These are phyloP conservation scores for Hondaea fermentalgiana DNA, from an alignment of 108 stramenopile genomes.

Conservation along the genomic window DNA sequence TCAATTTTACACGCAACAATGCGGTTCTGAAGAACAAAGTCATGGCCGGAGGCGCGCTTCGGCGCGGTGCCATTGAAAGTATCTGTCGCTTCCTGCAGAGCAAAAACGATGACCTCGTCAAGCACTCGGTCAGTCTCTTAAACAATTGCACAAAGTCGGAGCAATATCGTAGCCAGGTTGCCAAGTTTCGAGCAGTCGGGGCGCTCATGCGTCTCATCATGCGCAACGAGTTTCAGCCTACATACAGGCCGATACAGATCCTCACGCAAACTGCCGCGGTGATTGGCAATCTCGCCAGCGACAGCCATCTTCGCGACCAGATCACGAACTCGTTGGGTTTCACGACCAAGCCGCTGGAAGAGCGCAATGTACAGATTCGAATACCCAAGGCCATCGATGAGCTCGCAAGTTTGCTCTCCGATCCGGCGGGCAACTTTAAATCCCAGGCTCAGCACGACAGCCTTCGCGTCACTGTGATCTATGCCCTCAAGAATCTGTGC, in stretches of 20 bases:
- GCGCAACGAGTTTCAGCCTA: background rate
- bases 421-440: background rate
- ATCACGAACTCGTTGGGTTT: background rate
- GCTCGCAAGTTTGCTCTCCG: background rate
- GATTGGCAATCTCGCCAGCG: background rate
- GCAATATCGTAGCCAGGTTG: background rate
- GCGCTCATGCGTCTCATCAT: background rate
- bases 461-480: background rate
- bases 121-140: background rate
- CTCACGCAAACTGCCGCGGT: background rate
- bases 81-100: background rate
- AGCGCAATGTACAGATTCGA: background rate
- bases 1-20: background rate
- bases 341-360: background rate
- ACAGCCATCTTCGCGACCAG: background rate
- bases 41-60: background rate
- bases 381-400: background rate
- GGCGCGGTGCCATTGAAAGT: background rate
- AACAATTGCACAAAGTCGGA: slow-evolving; percentile 5
- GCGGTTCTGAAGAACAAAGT: background rate
- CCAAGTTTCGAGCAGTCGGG: background rate
- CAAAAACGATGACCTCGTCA: background rate
- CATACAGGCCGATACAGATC: background rate
- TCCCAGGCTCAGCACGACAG: background rate
- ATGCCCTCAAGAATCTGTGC: background rate